Percentiles rank a stretch among this genome's conserved stretches.
Conservation (phyloP, 768 basidiomycete species). For the Coprinopsis strossmayeri region DNA sequence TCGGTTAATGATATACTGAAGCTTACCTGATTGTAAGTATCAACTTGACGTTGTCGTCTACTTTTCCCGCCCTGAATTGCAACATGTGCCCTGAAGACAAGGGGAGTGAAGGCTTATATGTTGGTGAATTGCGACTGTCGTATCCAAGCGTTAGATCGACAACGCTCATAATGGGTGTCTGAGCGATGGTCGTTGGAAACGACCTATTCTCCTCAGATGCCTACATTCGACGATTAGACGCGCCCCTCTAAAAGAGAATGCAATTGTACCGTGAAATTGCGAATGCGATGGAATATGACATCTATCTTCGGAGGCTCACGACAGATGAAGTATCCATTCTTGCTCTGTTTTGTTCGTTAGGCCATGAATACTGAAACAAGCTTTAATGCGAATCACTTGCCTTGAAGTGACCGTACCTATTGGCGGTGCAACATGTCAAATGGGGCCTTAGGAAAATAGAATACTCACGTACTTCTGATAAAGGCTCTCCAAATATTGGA, state of each 20-base stretch:
- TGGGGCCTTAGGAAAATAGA: background rate
- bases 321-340: conserved; percentile 80
- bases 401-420: conserved; percentile 75
- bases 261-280: conserved; percentile 44
- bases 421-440: background rate
- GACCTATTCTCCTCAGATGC: conserved; percentile 18
- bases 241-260: background rate
- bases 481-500: conserved; percentile 51
- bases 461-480: conserved; percentile 43
- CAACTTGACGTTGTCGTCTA: conserved; percentile 37
- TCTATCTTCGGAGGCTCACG: conserved; percentile 59
- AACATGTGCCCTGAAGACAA: conserved; percentile 84
- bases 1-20: background rate
- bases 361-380: background rate
- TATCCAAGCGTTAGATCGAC: conserved; percentile 75
- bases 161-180: conserved; percentile 52
- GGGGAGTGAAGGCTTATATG: conserved; percentile 53
- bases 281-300: conserved; percentile 59
- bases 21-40: conserved; percentile 65
- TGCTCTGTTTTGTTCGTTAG: conserved; percentile 51
- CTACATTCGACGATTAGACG: conserved; percentile 2
- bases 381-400: conserved; percentile 23
- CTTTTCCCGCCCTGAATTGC: conserved; percentile 55
- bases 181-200: conserved; percentile 60
- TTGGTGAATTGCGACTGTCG: conserved; percentile 69